Base-by-base conservation (phyloP, 1,284 basidiomycete species). In the Boletellus deceptivus region DNA sequence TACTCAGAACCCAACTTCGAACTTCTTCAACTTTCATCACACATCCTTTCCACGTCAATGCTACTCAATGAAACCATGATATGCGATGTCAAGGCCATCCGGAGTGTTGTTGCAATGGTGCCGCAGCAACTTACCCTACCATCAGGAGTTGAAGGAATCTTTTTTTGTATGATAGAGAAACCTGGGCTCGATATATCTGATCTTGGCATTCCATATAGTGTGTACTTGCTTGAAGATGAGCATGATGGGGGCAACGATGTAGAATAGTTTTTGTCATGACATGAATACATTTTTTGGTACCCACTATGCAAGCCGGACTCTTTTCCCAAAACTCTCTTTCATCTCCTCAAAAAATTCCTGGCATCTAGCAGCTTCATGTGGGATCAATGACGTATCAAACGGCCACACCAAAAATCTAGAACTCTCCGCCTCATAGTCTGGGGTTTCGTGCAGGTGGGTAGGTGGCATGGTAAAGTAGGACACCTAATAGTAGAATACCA, bases 91-190 rank as follows among this genome's bases (percentile, higher is more conserved):
- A 57, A 57, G 17, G 9, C 3, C 1, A 51, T 59, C 10, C 22
- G 16, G 0, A 55, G 49, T 13, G 25, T 55, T 3, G 33, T 58
- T n/a, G 49, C 50, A 1, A 58, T 58, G 53, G 39, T 58, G 1
- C 53, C 53, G 1, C 35, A 4, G 2, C 24, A 0, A 8, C 7
- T 55, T 0, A 41, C 7, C 0, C 22, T 55, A 6, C 45, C 39
- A 5, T 46, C 46, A 1, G 38, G 48, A 17, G 16, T 25, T 1
- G 22, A 50, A 4, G 38, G 14, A 0, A 4, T 13, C 2, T 39
- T 39, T 4, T 53, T 45, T 34, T 55, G 45, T 22, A 55, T 58
- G 53, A 41, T 58, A 5, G 48, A 58, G n/a, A 50, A 47, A 13
- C 50, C 50, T 2, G 43, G 48, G 0, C 2, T 58, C 0, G 46